Conservation (phyloP, 495 filamentous ascomycete genomes). For the Emericellopsis terricola region DNA sequence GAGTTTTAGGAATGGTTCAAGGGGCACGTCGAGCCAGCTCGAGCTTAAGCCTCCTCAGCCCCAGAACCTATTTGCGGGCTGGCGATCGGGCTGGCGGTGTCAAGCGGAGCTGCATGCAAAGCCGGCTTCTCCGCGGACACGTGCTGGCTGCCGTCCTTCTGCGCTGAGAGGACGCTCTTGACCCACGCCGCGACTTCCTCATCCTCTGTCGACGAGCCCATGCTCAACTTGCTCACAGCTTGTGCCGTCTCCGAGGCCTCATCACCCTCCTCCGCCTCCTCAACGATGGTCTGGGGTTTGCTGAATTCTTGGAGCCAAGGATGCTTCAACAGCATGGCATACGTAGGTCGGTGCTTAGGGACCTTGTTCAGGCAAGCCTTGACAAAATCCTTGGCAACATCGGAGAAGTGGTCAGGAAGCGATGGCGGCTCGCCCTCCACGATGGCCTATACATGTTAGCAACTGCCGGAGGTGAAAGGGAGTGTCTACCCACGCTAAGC, state of each 20-base stretch:
- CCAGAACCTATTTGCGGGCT: slow-evolving; percentile 13
- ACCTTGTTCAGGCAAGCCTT: slow-evolving; percentile 81
- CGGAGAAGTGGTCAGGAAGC: slow-evolving; percentile 61
- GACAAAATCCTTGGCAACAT: slow-evolving; percentile 73
- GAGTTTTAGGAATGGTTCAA: no score
- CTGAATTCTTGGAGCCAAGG: slow-evolving; percentile 69
- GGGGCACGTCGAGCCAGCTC: no score
- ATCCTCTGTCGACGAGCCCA: slow-evolving; percentile 37
- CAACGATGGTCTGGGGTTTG: slow-evolving; percentile 67
- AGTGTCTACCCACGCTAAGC: slow-evolving; percentile 56
- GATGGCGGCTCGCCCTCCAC: slow-evolving; percentile 88
- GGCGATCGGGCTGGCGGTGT: slow-evolving; percentile 31
- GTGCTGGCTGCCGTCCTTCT: slow-evolving; percentile 27
- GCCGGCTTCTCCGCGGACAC: slow-evolving; percentile 36
- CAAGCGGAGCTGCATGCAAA: slow-evolving; percentile 60
- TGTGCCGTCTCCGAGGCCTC: slow-evolving; percentile 27
- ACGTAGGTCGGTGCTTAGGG: slow-evolving; percentile 75
- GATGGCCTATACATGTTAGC: no score
- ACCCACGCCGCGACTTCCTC: slow-evolving; percentile 79
- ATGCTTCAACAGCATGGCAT: slow-evolving; percentile 76
- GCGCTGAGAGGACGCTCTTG: slow-evolving; percentile 43
- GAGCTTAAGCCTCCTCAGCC: no score
- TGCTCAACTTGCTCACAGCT: slow-evolving; percentile 21
- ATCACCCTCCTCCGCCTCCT: slow-evolving; percentile 47
- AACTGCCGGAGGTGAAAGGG: no score